Conservation (phyloP, 345 rosid genomes). For the Diplotaxis tenuifolia region DNA sequence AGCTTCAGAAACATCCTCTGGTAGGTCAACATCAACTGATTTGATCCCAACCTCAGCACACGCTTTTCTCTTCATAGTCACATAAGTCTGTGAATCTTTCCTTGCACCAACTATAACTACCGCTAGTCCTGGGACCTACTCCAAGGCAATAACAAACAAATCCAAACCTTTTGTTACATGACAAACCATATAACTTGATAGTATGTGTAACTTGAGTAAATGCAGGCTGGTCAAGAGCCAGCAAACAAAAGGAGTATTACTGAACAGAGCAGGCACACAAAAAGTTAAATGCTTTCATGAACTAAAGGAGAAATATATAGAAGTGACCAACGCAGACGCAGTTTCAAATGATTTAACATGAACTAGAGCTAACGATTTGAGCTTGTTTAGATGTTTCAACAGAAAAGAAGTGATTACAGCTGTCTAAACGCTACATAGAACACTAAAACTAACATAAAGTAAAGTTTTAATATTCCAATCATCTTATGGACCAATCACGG, state of each 20-base stretch:
- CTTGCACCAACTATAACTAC: slow-evolving; percentile 80
- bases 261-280: not conserved
- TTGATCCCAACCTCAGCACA: slow-evolving; percentile 91
- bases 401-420: slow-evolving; percentile 1
- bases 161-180: not conserved
- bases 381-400: not conserved
- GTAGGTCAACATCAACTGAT: slow-evolving; percentile 70
- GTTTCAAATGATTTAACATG: not conserved
- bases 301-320: not conserved
- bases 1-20: slow-evolving; percentile 67
- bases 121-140: slow-evolving; percentile 87
- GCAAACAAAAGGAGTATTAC: not conserved
- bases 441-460: not conserved
- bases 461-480: not conserved
- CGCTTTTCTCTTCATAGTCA: slow-evolving; percentile 83
- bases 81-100: slow-evolving; percentile 89
- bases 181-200: too few relatives aligned
- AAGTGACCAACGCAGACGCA: not conserved
- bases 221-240: not conserved
- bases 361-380: not conserved
- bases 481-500: not conserved
- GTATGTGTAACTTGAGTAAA: not conserved
- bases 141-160: not conserved
- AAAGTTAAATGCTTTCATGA: not conserved
- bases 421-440: not conserved